Percentiles rank a stretch among this genome's conserved stretches.
phyloP scores from a whole-genome alignment of 2,329 filamentous ascomycete species.

The Fusarium algeriense region DNA sequence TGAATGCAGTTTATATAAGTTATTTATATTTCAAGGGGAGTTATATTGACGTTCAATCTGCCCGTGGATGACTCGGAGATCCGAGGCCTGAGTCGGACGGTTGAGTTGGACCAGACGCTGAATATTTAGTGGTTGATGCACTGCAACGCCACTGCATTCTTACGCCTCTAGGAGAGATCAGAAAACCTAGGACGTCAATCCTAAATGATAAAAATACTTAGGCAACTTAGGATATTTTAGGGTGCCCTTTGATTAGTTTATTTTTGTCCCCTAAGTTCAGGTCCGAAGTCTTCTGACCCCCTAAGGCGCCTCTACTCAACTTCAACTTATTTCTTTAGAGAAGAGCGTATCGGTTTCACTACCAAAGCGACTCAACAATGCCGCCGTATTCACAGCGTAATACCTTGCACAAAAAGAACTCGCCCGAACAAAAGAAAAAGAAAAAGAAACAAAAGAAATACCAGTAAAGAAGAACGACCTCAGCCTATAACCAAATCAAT shows the following conservation, averaged over 20 bases:
- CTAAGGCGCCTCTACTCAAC: background rate
- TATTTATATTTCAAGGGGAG: background rate
- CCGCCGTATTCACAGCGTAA: background rate
- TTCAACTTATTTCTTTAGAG: background rate
- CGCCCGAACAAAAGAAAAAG: background rate
- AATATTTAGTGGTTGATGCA: constrained; percentile 17
- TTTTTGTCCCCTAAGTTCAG: too few relatives aligned
- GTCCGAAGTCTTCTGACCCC: too few relatives aligned
- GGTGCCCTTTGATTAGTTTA: too few relatives aligned
- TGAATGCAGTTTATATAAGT: background rate
- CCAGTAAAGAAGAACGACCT: background rate
- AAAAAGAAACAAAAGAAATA: background rate
- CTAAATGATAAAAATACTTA: too few relatives aligned
- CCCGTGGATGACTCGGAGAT: constrained; percentile 14
- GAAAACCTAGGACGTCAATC: too few relatives aligned
- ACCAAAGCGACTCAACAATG: background rate
- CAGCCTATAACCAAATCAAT: background rate
- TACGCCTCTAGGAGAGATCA: too few relatives aligned
- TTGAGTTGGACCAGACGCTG: background rate
- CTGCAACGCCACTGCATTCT: background rate
- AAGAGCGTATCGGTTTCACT: background rate
- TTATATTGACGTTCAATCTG: background rate
- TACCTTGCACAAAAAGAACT: background rate
- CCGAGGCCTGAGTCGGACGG: constrained; percentile 6
- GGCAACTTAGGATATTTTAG: too few relatives aligned